Percentiles rank a stretch among this genome's conserved stretches.
Evolutionary conservation across 2,329 filamentous ascomycete genomes (phyloP).

Genomic region (Graphilbum fragrans): DNA sequence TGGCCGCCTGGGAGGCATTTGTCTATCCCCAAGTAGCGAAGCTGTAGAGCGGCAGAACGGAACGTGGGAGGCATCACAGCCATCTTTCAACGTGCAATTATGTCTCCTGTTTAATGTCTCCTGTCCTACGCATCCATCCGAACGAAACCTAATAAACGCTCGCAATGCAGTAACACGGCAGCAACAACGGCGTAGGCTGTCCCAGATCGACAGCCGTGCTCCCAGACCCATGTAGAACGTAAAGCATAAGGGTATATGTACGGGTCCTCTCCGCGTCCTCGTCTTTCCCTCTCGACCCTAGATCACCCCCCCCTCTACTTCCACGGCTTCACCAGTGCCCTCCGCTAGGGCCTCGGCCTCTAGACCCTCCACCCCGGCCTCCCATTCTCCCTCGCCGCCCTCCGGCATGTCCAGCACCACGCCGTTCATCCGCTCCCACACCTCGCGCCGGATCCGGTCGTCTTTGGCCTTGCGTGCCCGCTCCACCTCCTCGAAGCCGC

Average conservation of each 20-base stretch:
- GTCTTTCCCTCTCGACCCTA: background rate
- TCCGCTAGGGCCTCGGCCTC: background rate
- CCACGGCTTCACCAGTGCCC: background rate
- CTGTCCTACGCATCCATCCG: too few relatives aligned
- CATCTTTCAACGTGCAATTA: background rate
- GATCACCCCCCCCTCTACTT: slow-evolving; percentile 18
- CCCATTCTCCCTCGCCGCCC: background rate
- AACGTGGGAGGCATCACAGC: background rate
- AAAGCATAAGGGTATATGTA: too few relatives aligned
- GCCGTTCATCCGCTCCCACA: slow-evolving; percentile 56
- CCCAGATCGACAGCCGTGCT: too few relatives aligned
- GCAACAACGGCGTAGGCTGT: too few relatives aligned
- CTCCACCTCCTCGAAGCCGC: slow-evolving; percentile 89
- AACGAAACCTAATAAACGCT: too few relatives aligned
- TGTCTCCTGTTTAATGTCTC: too few relatives aligned
- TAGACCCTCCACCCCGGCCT: background rate
- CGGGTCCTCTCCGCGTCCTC: too few relatives aligned
- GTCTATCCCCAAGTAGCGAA: slow-evolving; percentile 20
- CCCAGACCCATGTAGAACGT: too few relatives aligned
- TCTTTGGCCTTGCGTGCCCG: slow-evolving; percentile 74
- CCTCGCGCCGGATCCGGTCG: slow-evolving; percentile 72
- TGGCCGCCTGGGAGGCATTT: slow-evolving; percentile 23
- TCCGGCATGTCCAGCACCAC: slow-evolving; percentile 25
- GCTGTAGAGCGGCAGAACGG: slow-evolving; percentile 1
- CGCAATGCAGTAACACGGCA: too few relatives aligned